Evolutionary conservation across 805 yeast species (phyloP).

Genomic region (Wickerhamiella shivajii): DNA sequence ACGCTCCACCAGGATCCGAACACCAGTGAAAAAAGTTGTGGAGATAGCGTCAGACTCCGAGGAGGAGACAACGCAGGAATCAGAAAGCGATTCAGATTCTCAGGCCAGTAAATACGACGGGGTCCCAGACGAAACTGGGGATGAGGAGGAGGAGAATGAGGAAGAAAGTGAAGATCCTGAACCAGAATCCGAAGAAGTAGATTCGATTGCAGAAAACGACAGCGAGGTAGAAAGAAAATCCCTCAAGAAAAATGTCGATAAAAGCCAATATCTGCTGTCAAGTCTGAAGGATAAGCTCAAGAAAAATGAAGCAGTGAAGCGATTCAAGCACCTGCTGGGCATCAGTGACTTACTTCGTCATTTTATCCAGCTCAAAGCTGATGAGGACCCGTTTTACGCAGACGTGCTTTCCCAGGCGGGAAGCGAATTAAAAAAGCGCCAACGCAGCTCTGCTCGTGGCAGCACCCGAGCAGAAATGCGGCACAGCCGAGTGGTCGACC

Average conservation of each 20-base stretch:
- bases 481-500: slow-evolving; percentile 45
- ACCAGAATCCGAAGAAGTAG: neutral
- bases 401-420: slow-evolving; percentile 24
- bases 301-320: slow-evolving; percentile 44
- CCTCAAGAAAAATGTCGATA: slow-evolving; percentile 1
- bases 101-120: neutral
- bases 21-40: too few species aligned
- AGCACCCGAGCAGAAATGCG: slow-evolving; percentile 70
- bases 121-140: neutral
- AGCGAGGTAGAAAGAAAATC: neutral
- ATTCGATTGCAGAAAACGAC: neutral
- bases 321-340: slow-evolving; percentile 67
- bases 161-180: neutral
- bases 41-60: too few species aligned
- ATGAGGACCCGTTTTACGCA: slow-evolving; percentile 51
- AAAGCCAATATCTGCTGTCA: neutral
- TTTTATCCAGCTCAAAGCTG: slow-evolving; percentile 66
- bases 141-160: neutral
- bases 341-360: slow-evolving; percentile 75
- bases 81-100: too few species aligned
- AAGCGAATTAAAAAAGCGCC: slow-evolving; percentile 1
- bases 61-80: neutral
- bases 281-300: slow-evolving; percentile 7
- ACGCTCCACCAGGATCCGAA: neutral
- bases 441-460: slow-evolving; percentile 65